Percentiles rank a stretch among this genome's conserved stretches.
Evolutionary conservation across 208 protist genomes (phyloP).

Genomic region (Porcisia deanei): DNA sequence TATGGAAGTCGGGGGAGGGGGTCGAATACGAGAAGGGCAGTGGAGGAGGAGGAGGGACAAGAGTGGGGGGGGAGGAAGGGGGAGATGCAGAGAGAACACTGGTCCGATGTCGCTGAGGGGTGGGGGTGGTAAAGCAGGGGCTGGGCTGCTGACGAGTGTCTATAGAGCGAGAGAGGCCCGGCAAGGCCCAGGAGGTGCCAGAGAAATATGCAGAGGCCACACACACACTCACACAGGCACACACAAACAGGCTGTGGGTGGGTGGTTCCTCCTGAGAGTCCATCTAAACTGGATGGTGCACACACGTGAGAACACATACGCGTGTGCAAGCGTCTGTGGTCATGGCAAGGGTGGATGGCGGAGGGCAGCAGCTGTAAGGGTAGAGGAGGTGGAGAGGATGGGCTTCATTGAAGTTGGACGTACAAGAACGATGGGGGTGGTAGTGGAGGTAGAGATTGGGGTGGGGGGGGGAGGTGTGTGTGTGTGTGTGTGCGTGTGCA

Average conservation of each 20-base stretch:
- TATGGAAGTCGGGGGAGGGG: not conserved
- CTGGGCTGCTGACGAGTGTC: not conserved
- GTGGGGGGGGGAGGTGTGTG: not conserved
- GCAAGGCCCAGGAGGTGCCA: not conserved
- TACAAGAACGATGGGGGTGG: not conserved
- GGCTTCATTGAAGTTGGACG: not conserved
- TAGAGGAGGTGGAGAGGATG: no score
- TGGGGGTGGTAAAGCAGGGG: not conserved
- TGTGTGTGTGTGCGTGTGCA: not conserved
- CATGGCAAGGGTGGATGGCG: not conserved
- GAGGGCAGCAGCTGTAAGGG: not conserved
- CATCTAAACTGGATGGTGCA: not conserved
- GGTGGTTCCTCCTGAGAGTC: not conserved
- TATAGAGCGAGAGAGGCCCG: not conserved
- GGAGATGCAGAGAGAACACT: not conserved
- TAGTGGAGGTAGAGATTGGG: not conserved
- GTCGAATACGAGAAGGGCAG: not conserved
- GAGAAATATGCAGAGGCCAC: not conserved
- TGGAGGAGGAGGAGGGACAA: slow-evolving; percentile 8
- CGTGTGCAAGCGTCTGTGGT: not conserved
- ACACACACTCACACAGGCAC: not conserved
- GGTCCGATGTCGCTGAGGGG: no score
- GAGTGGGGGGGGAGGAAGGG: not conserved
- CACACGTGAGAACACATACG: not conserved
- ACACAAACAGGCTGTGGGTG: not conserved